Base-by-base conservation (phyloP, 345 rosid species). In the Eucalyptus regnans region DNA sequence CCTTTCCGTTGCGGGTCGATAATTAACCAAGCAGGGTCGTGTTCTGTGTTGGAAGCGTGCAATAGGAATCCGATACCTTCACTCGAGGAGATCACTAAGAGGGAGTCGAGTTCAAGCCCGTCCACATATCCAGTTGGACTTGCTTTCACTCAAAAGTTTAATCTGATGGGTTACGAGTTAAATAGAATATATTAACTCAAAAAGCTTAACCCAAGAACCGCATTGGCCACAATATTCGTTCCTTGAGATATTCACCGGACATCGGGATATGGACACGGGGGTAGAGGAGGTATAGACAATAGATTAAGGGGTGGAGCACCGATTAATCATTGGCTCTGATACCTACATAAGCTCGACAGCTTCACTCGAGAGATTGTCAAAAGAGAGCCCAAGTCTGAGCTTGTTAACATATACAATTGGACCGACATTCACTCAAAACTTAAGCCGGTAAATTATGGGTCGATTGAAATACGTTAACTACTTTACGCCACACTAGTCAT, bases 331-430 rank as follows among this genome's bases (percentile, higher is more conserved):
- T 71, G 27, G 25, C 27, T 76, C 0, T 10, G 1, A 71, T 37
- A 18, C 3, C 1, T 71, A 18, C 27, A 3, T 23, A 41, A 41
- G 29, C 13, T 8, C 0, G 5, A 41, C 2, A 37, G 1, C 5
- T 76, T 76, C 1, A 6, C 29, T 6, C 0, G 3, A 10, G 15
- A 76, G 27, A 22, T 20, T 4, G 14, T 4, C 48, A 20, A 10
- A 76, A 10, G 4, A 76, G 29, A 41, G 1, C 3, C 0, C 8
- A 2, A 10, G 0, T 76, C 2, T 7, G 1, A 71, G 14, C 8
- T 4, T 37, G 1, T 37, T 5, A 76, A 76, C 3, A 37, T 33
- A 71, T 71, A 9, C 14, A 37, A 10, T 37, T 20, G 3, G 1
- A 41, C 0, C 1, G 4, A 20, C 1, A 11, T 22, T 41, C 1